Base-by-base conservation (phyloP, 805 yeast genomes). In the Candida vartiovaarae region DNA sequence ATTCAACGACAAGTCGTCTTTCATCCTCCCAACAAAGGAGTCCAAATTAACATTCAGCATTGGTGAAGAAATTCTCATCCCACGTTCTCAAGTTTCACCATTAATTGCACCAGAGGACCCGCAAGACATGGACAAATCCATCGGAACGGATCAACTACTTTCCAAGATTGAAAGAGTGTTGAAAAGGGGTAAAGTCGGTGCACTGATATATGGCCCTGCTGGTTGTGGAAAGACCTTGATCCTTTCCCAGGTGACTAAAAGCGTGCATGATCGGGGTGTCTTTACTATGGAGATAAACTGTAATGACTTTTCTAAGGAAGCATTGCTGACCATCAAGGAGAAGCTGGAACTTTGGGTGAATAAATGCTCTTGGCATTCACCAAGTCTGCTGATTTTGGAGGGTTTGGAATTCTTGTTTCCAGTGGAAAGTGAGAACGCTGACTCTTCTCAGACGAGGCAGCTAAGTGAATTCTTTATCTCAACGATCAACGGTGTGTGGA, bases 221-320 rank as follows among this genome's bases (percentile, higher is more conserved):
- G 97, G 96, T 0, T 75, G 87, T 48, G 98, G 98, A 0, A 91
- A 91, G 59, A 67, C 93, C 0, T 62, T 78, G 2, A 48, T 83
- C 3, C 55, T 80, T 11, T 61, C 68, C 4, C 65, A 71, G 26
- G 57, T 84, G 1, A 53, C 70, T 0, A 45, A 63, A 1, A 52
- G 54, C 8, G 55, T 84, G 6, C 46, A 56, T 7, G 41, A 59
- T 1, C 57, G 64, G 3, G 60, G 69, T 32, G 75, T 81, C 9
- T 72, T 71, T 53, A 59, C 68, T 54, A 59, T 80, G 29, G 70
- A 72, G 51, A 54, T 70, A 46, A 61, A 84, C 50, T 78, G 93
- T 62, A 78, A 78, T 41, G 53, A 68, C 15, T 61, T 74, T 29
- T 68, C 81, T 51, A 80, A 75, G 49, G 89, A 83, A 50, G 72